Evolutionary conservation across 2,329 filamentous ascomycete genomes (phyloP), one percentile per base, ranked within the genome.

Genomic region (Blastomyces percursus): DNA sequence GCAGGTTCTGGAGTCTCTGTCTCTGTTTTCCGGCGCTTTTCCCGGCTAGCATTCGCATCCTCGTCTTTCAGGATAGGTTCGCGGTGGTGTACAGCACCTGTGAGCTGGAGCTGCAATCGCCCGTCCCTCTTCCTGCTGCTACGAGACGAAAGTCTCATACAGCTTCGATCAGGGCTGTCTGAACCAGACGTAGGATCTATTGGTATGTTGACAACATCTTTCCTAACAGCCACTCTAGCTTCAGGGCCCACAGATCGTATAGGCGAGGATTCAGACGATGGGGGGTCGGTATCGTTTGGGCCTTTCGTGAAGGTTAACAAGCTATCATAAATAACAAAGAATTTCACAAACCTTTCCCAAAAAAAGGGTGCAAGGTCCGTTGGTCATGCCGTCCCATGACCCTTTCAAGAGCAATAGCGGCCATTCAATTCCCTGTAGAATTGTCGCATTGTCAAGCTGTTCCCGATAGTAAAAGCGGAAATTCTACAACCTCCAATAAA

Each of bases 351-450:
- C 77, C 73, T 73, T 72, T 73, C 65, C 67, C 69, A 64, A 78
- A 77, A 64, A 77, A 77, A 27, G 76, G 75, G 67, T 77, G 74
- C 62, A 77, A 69, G 59, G 70, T 70, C 59, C 70, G 73, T 66
- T 74, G 72, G 64, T 74, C 73, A 66, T 70, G 67, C 62, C 73
- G 72, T 66, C 69, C 74, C 74, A 77, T 77, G 65, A 71, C 75
- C 72, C 71, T 71, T 61, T 58, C 48, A 30, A 61, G 48, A 52
- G 58, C 44, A 54, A 61, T 58, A 60, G 56, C 61, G 32, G 32
- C 63, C 19, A 56, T 62, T 27, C 52, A 40, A 40, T 42, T 12
- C n/a, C 32, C n/a, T 57, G 1, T n/a, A 27, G 21, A 35, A 42
- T 42, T 27, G n/a, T 40, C 21, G 35, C 54, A 57, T 57, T 27